Conservation (phyloP, 1,284 basidiomycete genomes). For the Puccinia brachypodii region DNA sequence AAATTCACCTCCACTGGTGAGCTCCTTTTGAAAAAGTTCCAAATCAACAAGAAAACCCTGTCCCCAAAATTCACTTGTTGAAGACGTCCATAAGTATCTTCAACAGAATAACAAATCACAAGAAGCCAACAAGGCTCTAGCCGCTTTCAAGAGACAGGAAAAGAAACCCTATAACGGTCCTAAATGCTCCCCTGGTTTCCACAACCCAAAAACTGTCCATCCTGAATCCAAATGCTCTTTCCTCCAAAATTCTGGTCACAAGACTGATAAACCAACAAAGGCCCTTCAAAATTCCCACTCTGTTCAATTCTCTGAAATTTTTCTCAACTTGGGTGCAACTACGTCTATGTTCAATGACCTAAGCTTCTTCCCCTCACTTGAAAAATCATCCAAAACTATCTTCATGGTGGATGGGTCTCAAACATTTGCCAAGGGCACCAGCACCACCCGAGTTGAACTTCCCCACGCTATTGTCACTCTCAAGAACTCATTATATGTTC, state of each 20-base stretch:
- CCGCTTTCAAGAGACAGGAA: no score
- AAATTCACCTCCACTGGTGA: no score
- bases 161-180: no score
- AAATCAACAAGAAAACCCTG: background rate
- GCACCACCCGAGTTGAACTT: background rate
- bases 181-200: no score
- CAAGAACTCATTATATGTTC: background rate
- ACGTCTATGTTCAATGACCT: background rate
- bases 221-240: background rate
- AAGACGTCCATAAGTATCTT: background rate
- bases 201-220: background rate
- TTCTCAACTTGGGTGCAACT: background rate
- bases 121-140: no score
- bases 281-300: background rate
- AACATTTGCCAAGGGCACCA: background rate
- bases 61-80: background rate
- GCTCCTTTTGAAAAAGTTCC: background rate
- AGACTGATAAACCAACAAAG: background rate
- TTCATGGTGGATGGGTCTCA: background rate
- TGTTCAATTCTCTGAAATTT: background rate
- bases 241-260: background rate
- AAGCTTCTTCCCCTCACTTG: background rate
- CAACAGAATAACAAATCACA: background rate
- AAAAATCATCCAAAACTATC: background rate
- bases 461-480: background rate